A percentile compares a stretch with the other conserved stretches of the same genome.
These are phyloP conservation scores for Geotrichum ghanense DNA, from an alignment of 805 yeast genomes.

Conservation along the genomic window DNA sequence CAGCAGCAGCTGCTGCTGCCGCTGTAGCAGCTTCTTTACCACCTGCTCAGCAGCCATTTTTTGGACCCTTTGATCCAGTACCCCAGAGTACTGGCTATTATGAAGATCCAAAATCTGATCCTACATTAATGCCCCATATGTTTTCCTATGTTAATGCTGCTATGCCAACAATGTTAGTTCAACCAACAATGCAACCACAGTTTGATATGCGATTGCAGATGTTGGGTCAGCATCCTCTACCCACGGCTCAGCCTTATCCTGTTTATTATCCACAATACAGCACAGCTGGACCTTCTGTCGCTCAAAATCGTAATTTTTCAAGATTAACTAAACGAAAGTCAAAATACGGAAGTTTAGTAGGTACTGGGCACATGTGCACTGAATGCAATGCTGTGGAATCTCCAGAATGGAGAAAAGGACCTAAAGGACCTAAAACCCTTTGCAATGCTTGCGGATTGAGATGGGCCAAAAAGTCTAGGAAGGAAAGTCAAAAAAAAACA, in stretches of 20 bases:
- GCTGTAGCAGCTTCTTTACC: background rate
- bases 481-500: no score
- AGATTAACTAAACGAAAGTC: constrained; percentile 1
- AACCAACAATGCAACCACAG: background rate
- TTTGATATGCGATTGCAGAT: constrained; percentile 1
- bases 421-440: constrained; percentile 66
- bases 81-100: no score
- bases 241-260: background rate
- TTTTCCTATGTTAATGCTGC: background rate
- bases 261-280: background rate
- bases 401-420: constrained; percentile 93
- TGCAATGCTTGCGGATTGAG: constrained; percentile 88
- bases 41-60: background rate
- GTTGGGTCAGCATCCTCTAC: background rate
- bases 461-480: constrained; percentile 28
- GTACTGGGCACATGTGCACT: constrained; percentile 30
- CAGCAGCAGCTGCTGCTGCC: background rate
- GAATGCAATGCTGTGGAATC: constrained; percentile 70
- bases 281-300: background rate
- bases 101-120: background rate
- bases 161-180: background rate
- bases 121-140: constrained; percentile 1
- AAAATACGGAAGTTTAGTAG: constrained; percentile 6
- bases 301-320: background rate
- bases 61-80: background rate